Base-by-base conservation (phyloP, 2,329 filamentous ascomycete genomes). In the Annulohypoxylon truncatum region DNA sequence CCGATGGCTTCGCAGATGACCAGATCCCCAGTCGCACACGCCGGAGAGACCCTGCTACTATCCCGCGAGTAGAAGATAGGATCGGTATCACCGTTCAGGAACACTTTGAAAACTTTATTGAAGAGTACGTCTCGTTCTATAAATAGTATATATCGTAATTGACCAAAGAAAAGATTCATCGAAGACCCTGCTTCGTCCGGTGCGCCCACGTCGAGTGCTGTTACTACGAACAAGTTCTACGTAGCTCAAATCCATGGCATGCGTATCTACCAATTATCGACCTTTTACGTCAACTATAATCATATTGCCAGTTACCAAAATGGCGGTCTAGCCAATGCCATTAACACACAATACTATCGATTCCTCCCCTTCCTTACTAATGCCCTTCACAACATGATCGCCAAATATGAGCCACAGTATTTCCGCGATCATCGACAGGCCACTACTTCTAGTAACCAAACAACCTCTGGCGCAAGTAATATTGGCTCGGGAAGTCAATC, bases 351-450 rank as follows among this genome's bases (percentile, higher is more conserved):
- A 76, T 98, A 97, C 83, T 98, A 97, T 79, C 92, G 96, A 71
- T 97, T 97, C 77, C 85, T 96, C 22, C 96, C 96, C 2, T 99
- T 96, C 78, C 87, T 99, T 74, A 93, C 92, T 20, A 89, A 92
- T 69, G 94, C 91, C 24, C 83, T 99, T 44, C 94, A 99, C 81
- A 96, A 94, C 75, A 89, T 97, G 80, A 96, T 99, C 73, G 91
- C 93, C 71, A 97, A 97, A 81, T 91, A 97, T 81, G 95, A 97
- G 79, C 93, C 96, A 4, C 87, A 92, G 76, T 99, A 98, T 82
- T 98, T 97, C 82, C 88, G 92, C 73, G 92, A 96, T 75, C 95
- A 98, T 82, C 89, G 93, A 55, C 94, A 97, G 78, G 90, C 93
- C 4, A 91, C 90, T 2, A 89, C 90, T 48, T 91, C 91, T 13